Evolutionary conservation across 352 stramenopile genomes (phyloP), one percentile per base, ranked within the genome.

Genomic region (Phytophthora multivora): DNA sequence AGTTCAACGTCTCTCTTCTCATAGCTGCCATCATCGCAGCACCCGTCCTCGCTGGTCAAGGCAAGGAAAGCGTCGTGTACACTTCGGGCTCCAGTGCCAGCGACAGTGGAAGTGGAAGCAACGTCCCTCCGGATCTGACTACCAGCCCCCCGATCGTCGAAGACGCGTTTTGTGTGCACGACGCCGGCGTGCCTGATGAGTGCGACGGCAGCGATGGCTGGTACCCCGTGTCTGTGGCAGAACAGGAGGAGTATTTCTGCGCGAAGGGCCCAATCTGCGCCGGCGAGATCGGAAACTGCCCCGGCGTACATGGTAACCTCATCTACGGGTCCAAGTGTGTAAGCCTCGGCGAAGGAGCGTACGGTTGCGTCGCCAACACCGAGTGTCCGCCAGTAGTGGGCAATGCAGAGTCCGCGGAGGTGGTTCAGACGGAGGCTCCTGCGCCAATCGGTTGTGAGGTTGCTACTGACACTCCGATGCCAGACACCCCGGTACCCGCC

Each of bases 171-270:
- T 76, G 68, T 8, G 42, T 66, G 16, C 38, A 70, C n/a, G 53
- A 73, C 42, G 25, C 25, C 10, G 51, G 47, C 4, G 53, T 71
- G 48, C 59, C 59, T 7, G 42, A 61, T 25, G 30, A 61, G 39
- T 79, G 66, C 25, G 63, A 77, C 33, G 59, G 63, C 26, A 60
- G 57, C 43, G 41, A 77, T 28, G 50, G 59, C 18, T 77, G 63
- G 71, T 74, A 49, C 39, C 67, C 71, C 0, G 59, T 80, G 42
- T 77, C 67, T 4, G 72, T 78, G 11, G 65, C 42, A 1, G 68
- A 65, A 11, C 36, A 65, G 10, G 40, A 61, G 23, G 56, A 48
- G 15, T 73, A 71, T 25, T 79, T 62, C 46, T 82, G 73, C 46
- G 38, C 66, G n/a, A 50, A 75, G 38, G 69, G 66, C 0, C 69